Percentiles rank a stretch among this genome's conserved stretches.
Evolutionary conservation across 495 filamentous ascomycete species (phyloP).

Genomic region (Tetracladium setigerum): DNA sequence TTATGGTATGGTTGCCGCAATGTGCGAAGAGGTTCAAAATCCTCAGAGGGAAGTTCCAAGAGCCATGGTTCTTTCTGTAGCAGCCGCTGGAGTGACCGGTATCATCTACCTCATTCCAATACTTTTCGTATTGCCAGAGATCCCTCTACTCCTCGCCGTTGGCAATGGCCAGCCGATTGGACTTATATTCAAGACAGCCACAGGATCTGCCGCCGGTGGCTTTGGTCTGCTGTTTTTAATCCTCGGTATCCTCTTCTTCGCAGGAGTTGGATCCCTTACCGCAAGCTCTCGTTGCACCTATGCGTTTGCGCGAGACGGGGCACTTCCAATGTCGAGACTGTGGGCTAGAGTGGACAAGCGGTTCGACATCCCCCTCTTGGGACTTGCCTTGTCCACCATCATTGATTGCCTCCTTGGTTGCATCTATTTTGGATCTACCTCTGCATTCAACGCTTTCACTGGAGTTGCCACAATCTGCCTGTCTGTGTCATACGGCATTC

Average conservation of each 20-base stretch:
- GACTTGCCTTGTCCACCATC: conserved; percentile 45
- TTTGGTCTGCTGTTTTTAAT: conserved; percentile 68
- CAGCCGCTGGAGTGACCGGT: conserved; percentile 49
- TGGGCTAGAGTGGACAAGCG: conserved; percentile 51
- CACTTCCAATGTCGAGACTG: conserved; percentile 41
- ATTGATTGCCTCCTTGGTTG: conserved; percentile 51
- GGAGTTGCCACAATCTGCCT: conserved; percentile 60
- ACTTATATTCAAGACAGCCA: conserved; percentile 48
- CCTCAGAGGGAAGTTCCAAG: conserved; percentile 50
- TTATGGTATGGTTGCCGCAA: conserved; percentile 53
- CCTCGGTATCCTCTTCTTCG: conserved; percentile 58
- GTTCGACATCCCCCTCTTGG: conserved; percentile 50
- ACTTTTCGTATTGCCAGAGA: conserved; percentile 53
- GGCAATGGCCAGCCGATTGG: conserved; percentile 51
- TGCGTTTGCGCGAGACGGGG: conserved; percentile 17
- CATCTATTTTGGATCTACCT: conserved; percentile 55
- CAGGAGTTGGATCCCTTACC: conserved; percentile 50
- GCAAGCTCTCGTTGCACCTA: conserved; percentile 50
- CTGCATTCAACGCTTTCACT: conserved; percentile 60
- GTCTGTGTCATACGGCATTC: conserved; percentile 53
- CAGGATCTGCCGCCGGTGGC: conserved; percentile 53
- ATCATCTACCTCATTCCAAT: conserved; percentile 55
- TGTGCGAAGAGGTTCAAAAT: conserved; percentile 48
- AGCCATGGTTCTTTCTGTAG: conserved; percentile 52
- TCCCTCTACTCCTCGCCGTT: conserved; percentile 40